Evolutionary conservation across 2,329 filamentous ascomycete genomes (phyloP).

Genomic region (Phialemoniopsis sp.): DNA sequence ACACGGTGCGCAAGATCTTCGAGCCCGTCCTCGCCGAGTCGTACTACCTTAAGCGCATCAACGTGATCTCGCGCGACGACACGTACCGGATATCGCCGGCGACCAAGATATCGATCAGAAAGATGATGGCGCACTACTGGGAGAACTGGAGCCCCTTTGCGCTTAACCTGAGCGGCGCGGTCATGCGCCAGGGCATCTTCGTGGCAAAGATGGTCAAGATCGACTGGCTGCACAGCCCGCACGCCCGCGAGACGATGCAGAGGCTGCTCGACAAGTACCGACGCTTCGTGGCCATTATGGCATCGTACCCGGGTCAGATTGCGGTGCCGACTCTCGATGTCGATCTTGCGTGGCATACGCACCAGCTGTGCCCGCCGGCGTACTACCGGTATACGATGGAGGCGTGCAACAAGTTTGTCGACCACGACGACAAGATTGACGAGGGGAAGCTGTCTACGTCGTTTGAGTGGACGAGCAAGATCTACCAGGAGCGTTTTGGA

Average conservation of each 20-base stretch:
- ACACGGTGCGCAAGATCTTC: slow-evolving; percentile 44
- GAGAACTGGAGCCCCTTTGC: slow-evolving; percentile 61
- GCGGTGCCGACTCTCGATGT: slow-evolving; percentile 36
- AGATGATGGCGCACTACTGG: slow-evolving; percentile 71
- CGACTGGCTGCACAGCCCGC: slow-evolving; percentile 32
- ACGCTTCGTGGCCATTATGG: slow-evolving; percentile 29
- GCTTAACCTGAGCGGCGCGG: slow-evolving; percentile 48
- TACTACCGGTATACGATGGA: slow-evolving; percentile 18
- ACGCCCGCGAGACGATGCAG: slow-evolving; percentile 23
- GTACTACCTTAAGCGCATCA: slow-evolving; percentile 32
- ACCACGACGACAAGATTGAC: slow-evolving; percentile 33
- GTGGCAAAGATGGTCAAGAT: slow-evolving; percentile 32
- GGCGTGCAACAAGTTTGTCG: slow-evolving; percentile 19
- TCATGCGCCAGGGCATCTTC: slow-evolving; percentile 30
- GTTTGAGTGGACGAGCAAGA: slow-evolving; percentile 33
- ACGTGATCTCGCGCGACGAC: slow-evolving; percentile 14
- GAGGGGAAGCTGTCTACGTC: slow-evolving; percentile 17
- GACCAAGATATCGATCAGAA: slow-evolving; percentile 45
- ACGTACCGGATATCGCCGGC: slow-evolving; percentile 4
- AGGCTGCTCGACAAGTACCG: slow-evolving; percentile 30
- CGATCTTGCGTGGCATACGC: slow-evolving; percentile 38
- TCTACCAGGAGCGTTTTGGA: slow-evolving; percentile 60
- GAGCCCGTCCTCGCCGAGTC: slow-evolving; percentile 36
- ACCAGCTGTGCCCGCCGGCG: slow-evolving; percentile 25
- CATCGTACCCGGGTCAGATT: slow-evolving; percentile 16